Conservation (phyloP, 768 basidiomycete genomes). For the Amanita muscaria region DNA sequence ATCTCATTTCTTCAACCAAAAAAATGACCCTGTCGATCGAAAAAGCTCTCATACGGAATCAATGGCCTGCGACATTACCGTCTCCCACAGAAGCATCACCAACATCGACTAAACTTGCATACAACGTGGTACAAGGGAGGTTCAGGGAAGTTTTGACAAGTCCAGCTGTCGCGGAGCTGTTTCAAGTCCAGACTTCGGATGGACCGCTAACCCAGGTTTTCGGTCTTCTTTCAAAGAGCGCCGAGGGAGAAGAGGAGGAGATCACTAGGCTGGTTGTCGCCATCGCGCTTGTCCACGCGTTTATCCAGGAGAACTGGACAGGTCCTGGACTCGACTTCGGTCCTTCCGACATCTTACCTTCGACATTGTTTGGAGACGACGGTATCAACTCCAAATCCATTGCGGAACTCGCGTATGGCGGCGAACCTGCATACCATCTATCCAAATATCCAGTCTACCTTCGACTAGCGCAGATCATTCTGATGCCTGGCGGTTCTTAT, state of each 20-base stretch:
- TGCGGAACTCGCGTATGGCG: slow-evolving; percentile 69
- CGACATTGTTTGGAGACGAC: slow-evolving; percentile 32
- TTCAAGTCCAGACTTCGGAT: slow-evolving; percentile 16
- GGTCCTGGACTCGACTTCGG: slow-evolving; percentile 74
- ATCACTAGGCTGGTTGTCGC: slow-evolving; percentile 54
- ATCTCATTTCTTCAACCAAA: neutral
- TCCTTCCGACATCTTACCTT: slow-evolving; percentile 32
- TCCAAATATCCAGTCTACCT: slow-evolving; percentile 60
- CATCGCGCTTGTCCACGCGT: slow-evolving; percentile 79
- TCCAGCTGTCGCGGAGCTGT: slow-evolving; percentile 31
- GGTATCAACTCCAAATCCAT: slow-evolving; percentile 37
- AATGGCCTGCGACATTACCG: slow-evolving; percentile 25
- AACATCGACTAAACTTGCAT: slow-evolving; percentile 30
- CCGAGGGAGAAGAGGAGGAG: slow-evolving; percentile 25
- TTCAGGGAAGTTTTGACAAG: slow-evolving; percentile 48
- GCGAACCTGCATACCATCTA: slow-evolving; percentile 96
- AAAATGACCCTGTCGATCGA: slow-evolving; percentile 26
- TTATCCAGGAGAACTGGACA: slow-evolving; percentile 94
- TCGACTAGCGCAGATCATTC: slow-evolving; percentile 59
- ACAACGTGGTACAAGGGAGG: slow-evolving; percentile 49
- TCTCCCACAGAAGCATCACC: slow-evolving; percentile 14
- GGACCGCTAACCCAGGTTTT: neutral
- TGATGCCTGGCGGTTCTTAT: slow-evolving; percentile 39
- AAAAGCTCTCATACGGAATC: slow-evolving; percentile 47
- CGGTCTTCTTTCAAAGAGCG: neutral